Evolutionary conservation across 148 eudicot genomes (phyloP).

Genomic region (Diospyros kaki): DNA sequence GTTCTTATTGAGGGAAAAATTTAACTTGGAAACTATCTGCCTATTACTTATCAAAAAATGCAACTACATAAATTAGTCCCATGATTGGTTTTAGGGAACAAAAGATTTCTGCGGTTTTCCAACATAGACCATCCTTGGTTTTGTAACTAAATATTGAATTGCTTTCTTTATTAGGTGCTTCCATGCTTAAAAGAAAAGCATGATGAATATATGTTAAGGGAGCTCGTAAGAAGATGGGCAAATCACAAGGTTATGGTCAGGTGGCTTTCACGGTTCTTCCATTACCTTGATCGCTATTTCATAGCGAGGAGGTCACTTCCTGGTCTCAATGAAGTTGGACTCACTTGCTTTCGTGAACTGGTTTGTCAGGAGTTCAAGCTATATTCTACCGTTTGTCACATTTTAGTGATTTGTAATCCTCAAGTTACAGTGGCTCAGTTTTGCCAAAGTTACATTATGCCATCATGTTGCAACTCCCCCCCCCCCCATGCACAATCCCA

Average conservation of each 20-base stretch:
- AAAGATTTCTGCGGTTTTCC: too few relatives aligned
- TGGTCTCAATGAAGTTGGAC: conserved; percentile 31
- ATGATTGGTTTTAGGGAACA: too few relatives aligned
- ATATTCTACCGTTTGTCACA: neutral
- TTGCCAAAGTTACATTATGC: neutral
- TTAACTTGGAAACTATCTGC: too few relatives aligned
- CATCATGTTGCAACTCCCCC: too few relatives aligned
- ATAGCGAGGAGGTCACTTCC: conserved; percentile 30
- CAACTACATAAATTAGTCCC: too few relatives aligned
- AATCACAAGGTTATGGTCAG: conserved; percentile 40
- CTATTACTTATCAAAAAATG: too few relatives aligned
- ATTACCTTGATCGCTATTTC: conserved; percentile 43
- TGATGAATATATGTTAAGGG: conserved; percentile 38
- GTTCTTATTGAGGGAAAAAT: too few relatives aligned
- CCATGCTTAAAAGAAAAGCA: conserved; percentile 12
- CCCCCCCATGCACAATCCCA: too few relatives aligned
- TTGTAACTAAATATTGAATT: too few relatives aligned
- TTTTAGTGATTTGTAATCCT: neutral
- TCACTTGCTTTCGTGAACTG: conserved; percentile 31
- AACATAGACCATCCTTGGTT: too few relatives aligned
- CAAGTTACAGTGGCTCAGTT: neutral
- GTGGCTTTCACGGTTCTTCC: conserved; percentile 40
- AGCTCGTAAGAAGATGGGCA: conserved; percentile 36
- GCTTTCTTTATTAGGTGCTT: too few relatives aligned
- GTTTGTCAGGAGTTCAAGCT: conserved; percentile 17